Evolutionary conservation across 2,329 filamentous ascomycete species (phyloP).

Genomic region (Claviceps cyperi): DNA sequence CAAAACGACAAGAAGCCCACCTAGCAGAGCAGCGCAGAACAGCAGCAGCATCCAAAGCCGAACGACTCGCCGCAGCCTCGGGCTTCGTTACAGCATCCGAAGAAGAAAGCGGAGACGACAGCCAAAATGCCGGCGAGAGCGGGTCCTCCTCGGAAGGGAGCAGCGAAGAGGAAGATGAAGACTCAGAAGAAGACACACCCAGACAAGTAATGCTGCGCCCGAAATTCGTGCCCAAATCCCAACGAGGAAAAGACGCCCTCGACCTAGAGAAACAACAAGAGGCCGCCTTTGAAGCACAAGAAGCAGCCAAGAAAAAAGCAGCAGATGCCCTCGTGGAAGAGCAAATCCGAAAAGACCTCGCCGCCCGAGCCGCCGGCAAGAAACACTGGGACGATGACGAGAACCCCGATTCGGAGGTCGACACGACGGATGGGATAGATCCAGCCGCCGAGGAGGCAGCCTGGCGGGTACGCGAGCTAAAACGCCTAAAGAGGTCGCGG

Average conservation of each 20-base stretch:
- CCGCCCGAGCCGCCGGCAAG: slow-evolving; percentile 58
- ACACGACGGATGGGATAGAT: slow-evolving; percentile 79
- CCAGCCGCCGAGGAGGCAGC: slow-evolving; percentile 79
- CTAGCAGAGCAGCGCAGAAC: slow-evolving; percentile 31
- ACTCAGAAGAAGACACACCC: slow-evolving; percentile 40
- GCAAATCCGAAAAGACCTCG: slow-evolving; percentile 70
- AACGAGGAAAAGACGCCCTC: slow-evolving; percentile 25
- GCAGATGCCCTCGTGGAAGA: slow-evolving; percentile 74
- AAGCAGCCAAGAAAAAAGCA: slow-evolving; percentile 51
- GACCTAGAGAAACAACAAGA: slow-evolving; percentile 20
- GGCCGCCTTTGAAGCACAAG: slow-evolving; percentile 29
- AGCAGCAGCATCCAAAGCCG: slow-evolving; percentile 35
- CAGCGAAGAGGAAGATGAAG: slow-evolving; percentile 26
- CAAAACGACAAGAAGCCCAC: slow-evolving; percentile 27
- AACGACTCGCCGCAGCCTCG: slow-evolving; percentile 40
- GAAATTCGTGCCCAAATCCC: slow-evolving; percentile 47
- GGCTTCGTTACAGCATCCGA: slow-evolving; percentile 45
- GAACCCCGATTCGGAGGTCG: slow-evolving; percentile 57
- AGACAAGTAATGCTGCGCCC: slow-evolving; percentile 45
- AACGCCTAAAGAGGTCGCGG: slow-evolving; percentile 74
- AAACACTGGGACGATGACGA: slow-evolving; percentile 80
- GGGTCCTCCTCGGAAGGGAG: slow-evolving; percentile 28
- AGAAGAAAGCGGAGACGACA: slow-evolving; percentile 29
- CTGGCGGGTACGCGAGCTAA: slow-evolving; percentile 87
- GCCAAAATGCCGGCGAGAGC: slow-evolving; percentile 4